phyloP scores from a whole-genome alignment of 768 basidiomycete genomes.

The Russula foetens region DNA sequence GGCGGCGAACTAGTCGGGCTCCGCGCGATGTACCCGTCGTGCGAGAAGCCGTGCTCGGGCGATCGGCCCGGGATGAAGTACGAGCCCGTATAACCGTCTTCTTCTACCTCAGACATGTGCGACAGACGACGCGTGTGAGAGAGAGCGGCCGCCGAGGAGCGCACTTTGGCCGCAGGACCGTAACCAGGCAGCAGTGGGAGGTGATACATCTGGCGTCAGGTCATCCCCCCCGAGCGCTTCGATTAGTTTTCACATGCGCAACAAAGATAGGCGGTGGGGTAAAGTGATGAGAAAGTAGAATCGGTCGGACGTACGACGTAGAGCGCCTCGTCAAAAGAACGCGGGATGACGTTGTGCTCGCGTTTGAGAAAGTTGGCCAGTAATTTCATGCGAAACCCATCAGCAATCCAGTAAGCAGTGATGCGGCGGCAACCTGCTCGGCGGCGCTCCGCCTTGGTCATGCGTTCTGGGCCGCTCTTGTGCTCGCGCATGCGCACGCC shows the following conservation, averaged over 20 bases:
- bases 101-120: constrained; percentile 79
- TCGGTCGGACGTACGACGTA: constrained; percentile 64
- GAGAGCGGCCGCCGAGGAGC: constrained; percentile 66
- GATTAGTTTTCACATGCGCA: not conserved
- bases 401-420: constrained; percentile 86
- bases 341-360: constrained; percentile 83
- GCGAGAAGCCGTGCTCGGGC: constrained; percentile 7
- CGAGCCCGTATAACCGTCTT: constrained; percentile 79
- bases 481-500: constrained; percentile 38
- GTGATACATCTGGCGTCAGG: constrained; percentile 71
- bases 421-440: constrained; percentile 73
- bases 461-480: constrained; percentile 80
- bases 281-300: too few relatives aligned
- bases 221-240: not conserved
- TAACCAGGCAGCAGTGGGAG: constrained; percentile 89
- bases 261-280: not conserved
- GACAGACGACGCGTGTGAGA: constrained; percentile 45
- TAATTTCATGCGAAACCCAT: constrained; percentile 77
- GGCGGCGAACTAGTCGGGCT: constrained; percentile 20
- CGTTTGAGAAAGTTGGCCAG: constrained; percentile 81
- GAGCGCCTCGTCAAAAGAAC: constrained; percentile 88
- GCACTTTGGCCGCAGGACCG: constrained; percentile 71
- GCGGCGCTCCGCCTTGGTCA: constrained; percentile 81
- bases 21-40: constrained; percentile 51
- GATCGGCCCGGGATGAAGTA: constrained; percentile 51